Percentiles rank a stretch among this genome's conserved stretches.
Evolutionary conservation across 2,329 filamentous ascomycete genomes (phyloP).

Genomic region (Clonostachys rosea): DNA sequence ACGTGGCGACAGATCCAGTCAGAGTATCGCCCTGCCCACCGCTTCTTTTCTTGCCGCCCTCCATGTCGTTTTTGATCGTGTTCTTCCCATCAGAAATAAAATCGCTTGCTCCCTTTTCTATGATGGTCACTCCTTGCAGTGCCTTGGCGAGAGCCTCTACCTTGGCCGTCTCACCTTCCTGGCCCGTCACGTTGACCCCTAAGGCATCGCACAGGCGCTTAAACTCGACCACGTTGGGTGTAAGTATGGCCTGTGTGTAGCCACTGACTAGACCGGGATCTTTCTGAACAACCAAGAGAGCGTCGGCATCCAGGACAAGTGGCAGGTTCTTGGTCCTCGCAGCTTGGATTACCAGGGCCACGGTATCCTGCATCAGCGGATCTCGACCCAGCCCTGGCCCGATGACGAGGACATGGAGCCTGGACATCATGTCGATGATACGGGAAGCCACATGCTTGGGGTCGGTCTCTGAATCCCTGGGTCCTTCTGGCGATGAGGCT

Average conservation of each 20-base stretch:
- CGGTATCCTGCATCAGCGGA: slow-evolving; percentile 82
- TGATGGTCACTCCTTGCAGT: slow-evolving; percentile 82
- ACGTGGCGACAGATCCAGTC: slow-evolving; percentile 82
- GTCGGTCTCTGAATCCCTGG: slow-evolving; percentile 38
- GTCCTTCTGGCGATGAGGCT: slow-evolving; percentile 11
- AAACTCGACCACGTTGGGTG: slow-evolving; percentile 94
- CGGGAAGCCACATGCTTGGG: slow-evolving; percentile 57
- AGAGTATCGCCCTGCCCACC: slow-evolving; percentile 95
- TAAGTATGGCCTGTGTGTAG: slow-evolving; percentile 81
- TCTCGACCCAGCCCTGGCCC: slow-evolving; percentile 91
- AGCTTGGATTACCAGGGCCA: slow-evolving; percentile 71
- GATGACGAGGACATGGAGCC: slow-evolving; percentile 88
- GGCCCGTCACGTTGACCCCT: slow-evolving; percentile 51
- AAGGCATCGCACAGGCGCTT: slow-evolving; percentile 72
- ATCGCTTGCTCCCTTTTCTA: slow-evolving; percentile 84
- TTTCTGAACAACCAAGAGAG: slow-evolving; percentile 71
- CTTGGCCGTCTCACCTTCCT: slow-evolving; percentile 30
- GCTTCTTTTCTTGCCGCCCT: slow-evolving; percentile 82
- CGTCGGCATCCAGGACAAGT: slow-evolving; percentile 90
- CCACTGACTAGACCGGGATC: slow-evolving; percentile 74
- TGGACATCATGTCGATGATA: slow-evolving; percentile 76
- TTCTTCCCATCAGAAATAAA: slow-evolving; percentile 75
- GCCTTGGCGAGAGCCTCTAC: slow-evolving; percentile 67
- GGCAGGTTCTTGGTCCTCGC: slow-evolving; percentile 70
- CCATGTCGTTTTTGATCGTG: slow-evolving; percentile 72